Conservation (phyloP, 2,329 filamentous ascomycete genomes). For the Fusarium dlaminii region DNA sequence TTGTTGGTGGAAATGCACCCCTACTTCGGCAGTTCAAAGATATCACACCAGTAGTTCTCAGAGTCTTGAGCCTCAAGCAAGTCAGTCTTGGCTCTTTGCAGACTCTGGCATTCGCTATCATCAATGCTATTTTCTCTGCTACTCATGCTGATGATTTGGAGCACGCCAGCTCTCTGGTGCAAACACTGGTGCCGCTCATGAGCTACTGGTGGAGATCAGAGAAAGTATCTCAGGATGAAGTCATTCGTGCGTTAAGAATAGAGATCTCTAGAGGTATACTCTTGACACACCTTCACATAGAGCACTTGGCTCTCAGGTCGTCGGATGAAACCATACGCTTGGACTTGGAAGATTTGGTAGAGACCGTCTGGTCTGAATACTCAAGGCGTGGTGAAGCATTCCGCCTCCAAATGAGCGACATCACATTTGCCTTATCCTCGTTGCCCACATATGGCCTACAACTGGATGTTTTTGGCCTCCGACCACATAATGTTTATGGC, state of each 20-base stretch:
- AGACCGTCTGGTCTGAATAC: constrained; percentile 83
- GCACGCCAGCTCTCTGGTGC: constrained; percentile 68
- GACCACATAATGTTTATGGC: constrained; percentile 61
- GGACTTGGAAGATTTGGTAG: constrained; percentile 71
- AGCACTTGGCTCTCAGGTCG: constrained; percentile 61
- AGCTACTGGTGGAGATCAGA: constrained; percentile 82
- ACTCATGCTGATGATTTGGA: constrained; percentile 74
- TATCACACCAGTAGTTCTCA: constrained; percentile 65
- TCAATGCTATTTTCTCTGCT: constrained; percentile 76
- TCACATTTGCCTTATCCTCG: constrained; percentile 65
- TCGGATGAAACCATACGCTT: constrained; percentile 52
- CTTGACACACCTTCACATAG: constrained; percentile 70
- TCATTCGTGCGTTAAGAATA: constrained; percentile 72
- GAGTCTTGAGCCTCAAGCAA: constrained; percentile 68
- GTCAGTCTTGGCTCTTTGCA: constrained; percentile 71
- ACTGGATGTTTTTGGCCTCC: constrained; percentile 62
- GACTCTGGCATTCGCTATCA: constrained; percentile 76
- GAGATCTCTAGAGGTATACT: constrained; percentile 81
- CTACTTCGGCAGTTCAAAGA: constrained; percentile 64
- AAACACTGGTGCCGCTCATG: constrained; percentile 74
- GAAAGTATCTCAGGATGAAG: constrained; percentile 66
- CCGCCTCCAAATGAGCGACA: constrained; percentile 80
- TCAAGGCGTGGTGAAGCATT: constrained; percentile 74
- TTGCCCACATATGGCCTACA: constrained; percentile 57
- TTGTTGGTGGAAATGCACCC: constrained; percentile 74